Base-by-base conservation (phyloP, 2,329 filamentous ascomycete genomes). In the Ceratocystiopsis sp. region DNA sequence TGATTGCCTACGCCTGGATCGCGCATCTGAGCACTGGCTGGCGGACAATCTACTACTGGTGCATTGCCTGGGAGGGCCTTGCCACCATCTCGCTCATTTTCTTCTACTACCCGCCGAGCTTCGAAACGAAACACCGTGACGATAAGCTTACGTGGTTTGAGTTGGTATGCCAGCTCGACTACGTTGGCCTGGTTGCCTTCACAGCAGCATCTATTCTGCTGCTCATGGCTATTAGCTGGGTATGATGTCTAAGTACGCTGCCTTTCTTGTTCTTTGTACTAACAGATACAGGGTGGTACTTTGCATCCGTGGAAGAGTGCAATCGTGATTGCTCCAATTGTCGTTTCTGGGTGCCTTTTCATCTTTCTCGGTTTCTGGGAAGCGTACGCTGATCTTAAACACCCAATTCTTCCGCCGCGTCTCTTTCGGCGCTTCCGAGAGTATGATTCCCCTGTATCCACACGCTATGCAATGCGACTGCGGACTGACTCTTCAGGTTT, bases 141-240 rank as follows among this genome's bases (percentile, higher is more conserved):
- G 50, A 54, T 7, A 48, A 49, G n/a, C 49, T 53, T 46, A 52
- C 51, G 4, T 46, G 47, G 38, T 45, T 46, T 40, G 47, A 49
- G 44, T 46, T 53, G 1, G 42, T 53, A 29, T 44, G 45, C 41
- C 33, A 87, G 43, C 46, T 54, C 10, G 52, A 54, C 41, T 54
- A 48, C 40, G 47, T 54, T n/a, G 53, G 53, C 18, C 43, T 54
- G 6, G 44, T 52, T 9, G 47, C 55, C 18, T 57, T 57, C 40
- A 44, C 50, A 0, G 44, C 50, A 5, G 54, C 49, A 18, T 47
- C 49, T 18, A 49, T 48, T 0, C 43, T 58, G 5, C 46, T 58
- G 38, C 49, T 58, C 4, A 21, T 58, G 18, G 55, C 53, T 17
- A 44, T 58, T 21, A 55, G 53, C 47, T 54, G 51, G 33, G 13